Evolutionary conservation across 345 rosid species (phyloP).

Genomic region (Citrus sinensis): DNA sequence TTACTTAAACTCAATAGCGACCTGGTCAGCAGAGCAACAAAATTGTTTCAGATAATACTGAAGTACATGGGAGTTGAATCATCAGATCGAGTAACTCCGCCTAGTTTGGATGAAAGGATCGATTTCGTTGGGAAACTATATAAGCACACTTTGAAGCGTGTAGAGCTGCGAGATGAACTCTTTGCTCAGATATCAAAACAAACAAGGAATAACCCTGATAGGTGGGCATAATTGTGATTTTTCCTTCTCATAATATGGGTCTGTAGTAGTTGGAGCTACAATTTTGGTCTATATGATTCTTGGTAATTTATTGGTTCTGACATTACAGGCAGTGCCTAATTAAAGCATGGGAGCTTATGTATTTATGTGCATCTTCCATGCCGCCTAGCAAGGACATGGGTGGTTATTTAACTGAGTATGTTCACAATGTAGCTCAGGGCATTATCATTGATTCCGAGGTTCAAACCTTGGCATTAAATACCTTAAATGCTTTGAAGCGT

Average conservation of each 20-base stretch:
- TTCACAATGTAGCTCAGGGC: constrained; percentile 77
- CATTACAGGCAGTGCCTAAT: constrained; percentile 69
- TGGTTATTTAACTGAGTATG: constrained; percentile 87
- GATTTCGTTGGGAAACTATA: constrained; percentile 83
- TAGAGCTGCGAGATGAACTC: constrained; percentile 95
- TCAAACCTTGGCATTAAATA: constrained; percentile 71
- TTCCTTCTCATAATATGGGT: neutral
- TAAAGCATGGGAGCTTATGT: constrained; percentile 95
- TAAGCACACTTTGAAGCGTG: constrained; percentile 85
- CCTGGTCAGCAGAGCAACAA: constrained; percentile 77
- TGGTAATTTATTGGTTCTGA: constrained; percentile 5
- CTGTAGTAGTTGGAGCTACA: neutral
- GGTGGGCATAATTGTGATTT: constrained; percentile 28
- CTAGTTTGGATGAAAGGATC: constrained; percentile 80
- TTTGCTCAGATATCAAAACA: constrained; percentile 96
- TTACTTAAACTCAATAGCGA: constrained; percentile 81
- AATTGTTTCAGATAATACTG: constrained; percentile 76
- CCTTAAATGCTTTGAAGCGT: constrained; percentile 82
- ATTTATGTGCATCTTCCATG: constrained; percentile 93
- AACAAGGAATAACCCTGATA: constrained; percentile 91
- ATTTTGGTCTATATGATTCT: neutral
- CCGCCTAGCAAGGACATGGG: constrained; percentile 98
- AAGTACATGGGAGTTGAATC: constrained; percentile 96
- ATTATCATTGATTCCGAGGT: constrained; percentile 65
- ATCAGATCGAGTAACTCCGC: constrained; percentile 62